Evolutionary conservation across 805 yeast genomes (phyloP), one percentile per base, ranked within the genome.

Genomic region (Yarrowia osloensis): DNA sequence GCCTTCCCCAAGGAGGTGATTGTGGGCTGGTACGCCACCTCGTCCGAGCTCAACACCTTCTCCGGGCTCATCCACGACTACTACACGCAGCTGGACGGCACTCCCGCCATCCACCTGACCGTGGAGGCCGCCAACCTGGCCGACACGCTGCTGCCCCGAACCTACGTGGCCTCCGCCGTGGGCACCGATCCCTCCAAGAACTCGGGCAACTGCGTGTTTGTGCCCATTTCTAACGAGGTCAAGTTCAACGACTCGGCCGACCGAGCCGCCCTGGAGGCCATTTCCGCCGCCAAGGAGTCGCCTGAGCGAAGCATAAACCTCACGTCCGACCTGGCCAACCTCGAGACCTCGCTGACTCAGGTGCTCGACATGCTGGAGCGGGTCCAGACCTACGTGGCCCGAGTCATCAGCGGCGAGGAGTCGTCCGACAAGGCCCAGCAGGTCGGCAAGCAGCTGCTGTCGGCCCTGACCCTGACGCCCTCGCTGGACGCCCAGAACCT

Each of bases 41-140:
- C 81, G 57, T 79, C 83, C 21, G 81, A 80, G 70, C 83, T 90
- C 70, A 93, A 89, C 78, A 82, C 85, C 67, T 84, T 88, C 76
- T 85, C 92, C 15, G 90, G 90, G 11, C 82, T 90, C 70, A 86
- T 91, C 73, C 96, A 91, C 76, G 94, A 88, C 73, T 88, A 90
- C 74, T 91, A 88, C 79, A 86, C 87, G 73, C 88, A 90, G 67
- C 78, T 82, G 19, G 88, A 86, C 73, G 86, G 91, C 68, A 86
- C 91, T 4, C 91, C 94, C 24, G 92, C 95, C 57, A 83, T 91
- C 70, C 91, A 90, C 77, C 79, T 91, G 72, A 89, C 95, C 42
- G 83, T 91, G 61, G 86, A 88, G 71, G 84, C 87, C 71, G 78
- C 66, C 54, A 61, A 61, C 44, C 54, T 61, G 11, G 54, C 83